Evolutionary conservation across 345 rosid genomes (phyloP).

Genomic region (Eucalyptus camaldulensis): DNA sequence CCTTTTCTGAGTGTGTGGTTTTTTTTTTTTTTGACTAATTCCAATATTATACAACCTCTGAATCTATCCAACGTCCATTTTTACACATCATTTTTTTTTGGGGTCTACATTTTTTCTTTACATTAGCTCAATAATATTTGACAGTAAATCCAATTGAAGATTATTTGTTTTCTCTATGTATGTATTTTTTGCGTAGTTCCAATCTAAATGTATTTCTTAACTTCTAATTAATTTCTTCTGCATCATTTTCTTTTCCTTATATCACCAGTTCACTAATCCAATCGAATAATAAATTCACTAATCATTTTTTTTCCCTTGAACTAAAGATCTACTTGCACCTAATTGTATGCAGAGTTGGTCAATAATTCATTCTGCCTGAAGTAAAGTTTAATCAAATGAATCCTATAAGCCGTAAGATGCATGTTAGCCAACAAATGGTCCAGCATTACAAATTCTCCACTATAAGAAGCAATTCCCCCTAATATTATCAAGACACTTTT

Average conservation of each 20-base stretch:
- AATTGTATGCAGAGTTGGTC: not conserved
- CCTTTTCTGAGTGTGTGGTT: not conserved
- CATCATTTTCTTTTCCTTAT: not conserved
- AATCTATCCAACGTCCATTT: not conserved
- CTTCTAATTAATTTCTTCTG: not conserved
- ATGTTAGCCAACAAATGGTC: not conserved
- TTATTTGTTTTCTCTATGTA: not conserved
- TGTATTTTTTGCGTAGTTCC: not conserved
- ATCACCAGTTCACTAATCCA: not conserved
- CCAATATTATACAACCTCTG: not conserved
- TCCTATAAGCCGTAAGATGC: not conserved
- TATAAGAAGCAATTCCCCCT: not conserved
- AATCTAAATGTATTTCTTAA: not conserved
- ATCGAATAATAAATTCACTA: not conserved
- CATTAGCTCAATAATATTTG: not conserved
- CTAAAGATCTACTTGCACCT: not conserved
- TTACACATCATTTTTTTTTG: not conserved
- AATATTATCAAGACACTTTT: not conserved
- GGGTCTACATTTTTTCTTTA: not conserved
- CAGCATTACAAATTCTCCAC: not conserved
- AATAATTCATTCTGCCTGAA: not conserved
- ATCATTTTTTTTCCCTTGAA: not conserved
- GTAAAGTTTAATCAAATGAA: not conserved
- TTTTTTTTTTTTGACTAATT: not conserved
- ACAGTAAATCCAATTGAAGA: not conserved